These are phyloP conservation scores for Pestalotiopsis sp. DNA, from an alignment of 2,329 filamentous ascomycete species.

Conservation along the genomic window DNA sequence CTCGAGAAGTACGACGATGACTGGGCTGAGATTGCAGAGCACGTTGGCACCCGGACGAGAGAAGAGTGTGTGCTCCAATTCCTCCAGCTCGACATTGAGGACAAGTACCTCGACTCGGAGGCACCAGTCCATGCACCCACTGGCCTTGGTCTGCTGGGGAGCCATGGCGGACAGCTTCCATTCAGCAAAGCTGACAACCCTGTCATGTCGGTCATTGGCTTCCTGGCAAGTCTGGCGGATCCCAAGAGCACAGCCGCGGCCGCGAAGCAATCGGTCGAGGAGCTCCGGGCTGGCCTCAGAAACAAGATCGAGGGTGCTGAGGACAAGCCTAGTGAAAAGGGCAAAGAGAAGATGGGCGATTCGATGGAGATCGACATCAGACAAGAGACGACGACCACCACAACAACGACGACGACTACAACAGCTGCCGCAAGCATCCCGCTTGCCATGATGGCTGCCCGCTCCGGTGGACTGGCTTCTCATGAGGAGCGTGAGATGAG, in stretches of 20 bases:
- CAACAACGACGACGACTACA: slow-evolving; percentile 47
- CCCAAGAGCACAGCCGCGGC: slow-evolving; percentile 89
- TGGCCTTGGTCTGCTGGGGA: slow-evolving; percentile 68
- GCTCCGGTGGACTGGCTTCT: slow-evolving; percentile 84
- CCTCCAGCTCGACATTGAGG: slow-evolving; percentile 93
- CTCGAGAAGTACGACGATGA: slow-evolving; percentile 94
- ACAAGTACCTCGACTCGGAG: slow-evolving; percentile 90
- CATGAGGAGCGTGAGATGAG: slow-evolving; percentile 98
- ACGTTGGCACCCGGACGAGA: slow-evolving; percentile 86
- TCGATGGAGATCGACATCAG: slow-evolving; percentile 67
- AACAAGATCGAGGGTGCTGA: slow-evolving; percentile 71
- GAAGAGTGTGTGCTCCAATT: slow-evolving; percentile 98
- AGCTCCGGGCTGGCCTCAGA: slow-evolving; percentile 79
- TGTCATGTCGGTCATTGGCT: slow-evolving; percentile 93
- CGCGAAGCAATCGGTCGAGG: slow-evolving; percentile 82
- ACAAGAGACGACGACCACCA: slow-evolving; percentile 56
- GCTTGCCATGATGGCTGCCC: slow-evolving; percentile 82
- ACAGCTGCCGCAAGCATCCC: slow-evolving; percentile 73
- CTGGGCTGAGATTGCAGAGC: slow-evolving; percentile 90
- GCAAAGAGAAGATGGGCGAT: slow-evolving; percentile 57
- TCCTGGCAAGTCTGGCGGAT: slow-evolving; percentile 88
- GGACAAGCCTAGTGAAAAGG: slow-evolving; percentile 56
- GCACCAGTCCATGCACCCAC: slow-evolving; percentile 54
- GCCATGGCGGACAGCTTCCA: slow-evolving; percentile 78
- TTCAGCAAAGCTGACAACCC: slow-evolving; percentile 95